Percentiles rank a stretch among this genome's conserved stretches.
phyloP scores from a whole-genome alignment of 2,329 filamentous ascomycete genomes.

The Colletotrichum brevisporum region DNA sequence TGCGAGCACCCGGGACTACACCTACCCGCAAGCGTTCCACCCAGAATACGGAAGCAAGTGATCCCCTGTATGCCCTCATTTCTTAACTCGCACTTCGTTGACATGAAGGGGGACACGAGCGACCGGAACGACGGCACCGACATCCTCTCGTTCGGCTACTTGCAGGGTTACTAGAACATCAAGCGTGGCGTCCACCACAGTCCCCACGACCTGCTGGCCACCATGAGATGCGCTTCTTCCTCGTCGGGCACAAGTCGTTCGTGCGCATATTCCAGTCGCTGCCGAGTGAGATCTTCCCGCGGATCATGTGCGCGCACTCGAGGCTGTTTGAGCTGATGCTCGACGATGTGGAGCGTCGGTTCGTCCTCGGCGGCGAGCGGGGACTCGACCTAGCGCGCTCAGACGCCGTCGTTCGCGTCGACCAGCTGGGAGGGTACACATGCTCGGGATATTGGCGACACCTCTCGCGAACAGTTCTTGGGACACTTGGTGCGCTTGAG shows the following conservation, averaged over 20 bases:
- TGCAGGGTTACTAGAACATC: slow-evolving; percentile 37
- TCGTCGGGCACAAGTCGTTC: slow-evolving; percentile 29
- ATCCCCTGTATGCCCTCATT: slow-evolving; percentile 1
- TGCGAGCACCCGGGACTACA: slow-evolving; percentile 7
- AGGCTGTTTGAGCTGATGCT: slow-evolving; percentile 29
- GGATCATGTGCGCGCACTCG: slow-evolving; percentile 19
- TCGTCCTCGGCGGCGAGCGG: not conserved
- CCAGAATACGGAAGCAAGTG: slow-evolving; percentile 16
- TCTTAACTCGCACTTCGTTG: not conserved
- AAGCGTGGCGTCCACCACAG: slow-evolving; percentile 35
- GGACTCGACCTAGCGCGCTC: slow-evolving; percentile 3
- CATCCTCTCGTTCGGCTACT: slow-evolving; percentile 35
- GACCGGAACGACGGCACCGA: slow-evolving; percentile 27
- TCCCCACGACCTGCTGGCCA: slow-evolving; percentile 14
- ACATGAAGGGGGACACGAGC: slow-evolving; percentile 17
- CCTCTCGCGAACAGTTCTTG: slow-evolving; percentile 7
- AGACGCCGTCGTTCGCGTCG: slow-evolving; percentile 7
- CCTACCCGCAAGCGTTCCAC: slow-evolving; percentile 23
- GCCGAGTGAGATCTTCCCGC: slow-evolving; percentile 9
- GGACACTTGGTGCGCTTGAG: not conserved
- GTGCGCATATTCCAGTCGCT: slow-evolving; percentile 25
- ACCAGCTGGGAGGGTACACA: not conserved
- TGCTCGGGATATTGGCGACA: slow-evolving; percentile 1
- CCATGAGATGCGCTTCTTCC: slow-evolving; percentile 35
- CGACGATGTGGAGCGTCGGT: slow-evolving; percentile 24